Base-by-base conservation (phyloP, 1,284 basidiomycete genomes). In the Retiboletus fuscus region DNA sequence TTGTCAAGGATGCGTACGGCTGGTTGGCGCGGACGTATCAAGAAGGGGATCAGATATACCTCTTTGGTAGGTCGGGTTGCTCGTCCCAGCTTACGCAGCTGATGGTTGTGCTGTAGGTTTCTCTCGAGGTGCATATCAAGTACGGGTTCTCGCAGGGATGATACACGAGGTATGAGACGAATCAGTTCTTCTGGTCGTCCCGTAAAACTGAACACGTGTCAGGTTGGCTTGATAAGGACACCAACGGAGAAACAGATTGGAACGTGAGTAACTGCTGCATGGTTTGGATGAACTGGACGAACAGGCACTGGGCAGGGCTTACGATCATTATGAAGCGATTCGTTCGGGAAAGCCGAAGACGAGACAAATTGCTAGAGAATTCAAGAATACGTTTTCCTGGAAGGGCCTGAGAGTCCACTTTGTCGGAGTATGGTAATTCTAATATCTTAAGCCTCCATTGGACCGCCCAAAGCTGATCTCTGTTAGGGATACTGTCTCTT, bases 41-140 rank as follows among this genome's bases (percentile, higher is more conserved):
- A 30, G 72, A 75, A n/a, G 83, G 84, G 2, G 86, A 86, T 68
- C 73, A 74, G 18, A n/a, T n/a, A n/a, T n/a, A n/a, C n/a, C n/a
- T n/a, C n/a, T n/a, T n/a, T n/a, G n/a, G n/a, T n/a, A n/a, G 1
- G 64, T 34, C 57, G n/a, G 3, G 4, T 49, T 57, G 41, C 24
- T 60, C 10, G n/a, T 47, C 20, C 15, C 20, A 2, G 6, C 28
- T 58, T 22, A 43, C 13, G 16, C 16, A 26, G 49, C 41, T 24
- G 3, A 66, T 46, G 7, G 20, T 39, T 3, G 1, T 2, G 12
- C 26, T 26, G 5, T 28, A 86, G 86, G 86, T 15, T 87, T 86
- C 71, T 86, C 85, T 62, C 79, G 86, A 41, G 86, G 85, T 18
- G 85, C 85, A 30, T 87, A 85, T 72, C 85, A 87, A 78, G 85